Percentiles rank a stretch among this genome's conserved stretches.
Evolutionary conservation across 345 rosid species (phyloP).

Genomic region (Melaleuca quinquenervia): DNA sequence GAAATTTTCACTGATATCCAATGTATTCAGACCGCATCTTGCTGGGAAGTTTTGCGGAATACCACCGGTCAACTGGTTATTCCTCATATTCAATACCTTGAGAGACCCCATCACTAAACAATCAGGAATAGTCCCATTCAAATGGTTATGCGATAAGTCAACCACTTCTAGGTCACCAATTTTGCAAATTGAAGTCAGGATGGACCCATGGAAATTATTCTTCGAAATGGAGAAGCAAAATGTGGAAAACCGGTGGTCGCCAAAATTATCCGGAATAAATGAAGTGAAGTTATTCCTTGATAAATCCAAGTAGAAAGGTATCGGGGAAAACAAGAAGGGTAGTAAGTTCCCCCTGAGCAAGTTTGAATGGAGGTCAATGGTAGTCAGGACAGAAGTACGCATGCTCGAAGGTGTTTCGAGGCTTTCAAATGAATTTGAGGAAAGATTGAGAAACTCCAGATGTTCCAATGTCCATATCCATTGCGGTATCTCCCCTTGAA

Average conservation of each 20-base stretch:
- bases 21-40: conserved; percentile 8
- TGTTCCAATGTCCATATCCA: conserved; percentile 22
- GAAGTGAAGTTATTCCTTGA: not conserved
- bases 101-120: not conserved
- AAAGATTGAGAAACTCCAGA: conserved; percentile 17
- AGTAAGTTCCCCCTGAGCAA: not conserved
- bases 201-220: not conserved
- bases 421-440: conserved; percentile 8
- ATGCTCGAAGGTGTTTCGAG: not conserved
- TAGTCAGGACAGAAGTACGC: not conserved
- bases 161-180: not conserved
- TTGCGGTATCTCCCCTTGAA: conserved; percentile 20
- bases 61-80: not conserved
- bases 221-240: not conserved
- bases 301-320: not conserved
- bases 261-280: not conserved
- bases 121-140: not conserved
- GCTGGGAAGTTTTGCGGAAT: conserved; percentile 6
- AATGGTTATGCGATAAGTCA: not conserved
- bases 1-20: conserved; percentile 21
- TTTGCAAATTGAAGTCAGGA: not conserved
- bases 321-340: not conserved
- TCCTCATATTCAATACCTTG: conserved; percentile 1
- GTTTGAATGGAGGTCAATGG: conserved; percentile 6
- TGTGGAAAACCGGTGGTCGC: not conserved